Conservation (phyloP, 441 rosid species). For the Gossypium trilobum region DNA sequence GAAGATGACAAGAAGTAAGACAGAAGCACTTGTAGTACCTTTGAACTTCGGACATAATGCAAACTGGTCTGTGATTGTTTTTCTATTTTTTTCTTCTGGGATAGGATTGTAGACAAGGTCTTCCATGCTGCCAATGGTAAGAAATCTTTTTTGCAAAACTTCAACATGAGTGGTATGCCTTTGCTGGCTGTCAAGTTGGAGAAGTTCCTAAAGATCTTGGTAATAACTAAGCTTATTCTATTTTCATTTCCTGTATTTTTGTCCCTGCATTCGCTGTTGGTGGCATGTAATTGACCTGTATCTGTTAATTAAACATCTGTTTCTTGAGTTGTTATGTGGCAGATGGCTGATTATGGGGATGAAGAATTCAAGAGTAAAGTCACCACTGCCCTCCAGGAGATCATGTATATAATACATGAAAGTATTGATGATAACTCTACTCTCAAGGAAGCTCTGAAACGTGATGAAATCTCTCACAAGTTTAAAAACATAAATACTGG, state of each 20-base stretch:
- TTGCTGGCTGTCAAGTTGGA: slow-evolving; percentile 64
- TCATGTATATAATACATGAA: slow-evolving; percentile 63
- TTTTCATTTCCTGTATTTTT: background rate
- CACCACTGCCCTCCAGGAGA: slow-evolving; percentile 75
- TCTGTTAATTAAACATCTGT: background rate
- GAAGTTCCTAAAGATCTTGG: slow-evolving; percentile 69
- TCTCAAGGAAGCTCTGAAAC: slow-evolving; percentile 34
- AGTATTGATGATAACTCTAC: slow-evolving; percentile 56
- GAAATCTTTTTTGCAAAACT: slow-evolving; percentile 36
- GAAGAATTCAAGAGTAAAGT: slow-evolving; percentile 50
- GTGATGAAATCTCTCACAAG: slow-evolving; percentile 19
- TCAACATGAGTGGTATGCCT: slow-evolving; percentile 67
- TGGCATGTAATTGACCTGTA: background rate
- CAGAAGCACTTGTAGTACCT: slow-evolving; percentile 1
- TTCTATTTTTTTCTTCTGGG: slow-evolving; percentile 9
- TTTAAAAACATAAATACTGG: slow-evolving; percentile 56
- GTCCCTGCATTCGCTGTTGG: background rate
- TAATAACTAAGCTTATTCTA: slow-evolving; percentile 23
- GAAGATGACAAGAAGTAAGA: slow-evolving; percentile 57
- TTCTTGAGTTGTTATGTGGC: slow-evolving; percentile 17
- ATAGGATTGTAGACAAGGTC: slow-evolving; percentile 2
- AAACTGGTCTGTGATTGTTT: background rate
- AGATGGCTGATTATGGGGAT: slow-evolving; percentile 40
- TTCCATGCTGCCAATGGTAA: background rate
- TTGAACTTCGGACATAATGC: background rate